Percentiles rank a stretch among this genome's conserved stretches.
Conservation (phyloP, 2,329 filamentous ascomycete species). For the Alternaria sp. region DNA sequence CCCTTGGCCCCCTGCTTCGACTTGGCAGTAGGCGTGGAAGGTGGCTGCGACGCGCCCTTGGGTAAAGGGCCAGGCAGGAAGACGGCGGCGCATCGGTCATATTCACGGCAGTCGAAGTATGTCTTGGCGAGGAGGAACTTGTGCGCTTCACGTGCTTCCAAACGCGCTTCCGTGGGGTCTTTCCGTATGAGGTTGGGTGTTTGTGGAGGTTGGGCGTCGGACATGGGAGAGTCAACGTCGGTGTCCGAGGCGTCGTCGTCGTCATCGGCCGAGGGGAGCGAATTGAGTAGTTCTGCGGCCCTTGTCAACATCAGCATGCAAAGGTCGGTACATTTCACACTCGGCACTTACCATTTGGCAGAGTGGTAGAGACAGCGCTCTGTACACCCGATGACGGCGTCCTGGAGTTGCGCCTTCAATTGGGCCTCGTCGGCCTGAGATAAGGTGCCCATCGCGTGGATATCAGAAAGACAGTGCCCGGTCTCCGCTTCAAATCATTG, state of each 20-base stretch:
- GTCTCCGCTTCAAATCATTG: not conserved
- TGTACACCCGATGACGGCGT: constrained; percentile 88
- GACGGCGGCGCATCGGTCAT: constrained; percentile 88
- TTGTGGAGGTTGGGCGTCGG: constrained; percentile 56
- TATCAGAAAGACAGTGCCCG: not conserved
- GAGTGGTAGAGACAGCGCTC: constrained; percentile 96
- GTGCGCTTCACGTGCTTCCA: constrained; percentile 81
- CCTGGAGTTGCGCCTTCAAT: constrained; percentile 78
- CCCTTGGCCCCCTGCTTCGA: constrained; percentile 62
- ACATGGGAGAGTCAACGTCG: constrained; percentile 67
- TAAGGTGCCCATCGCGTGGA: constrained; percentile 32
- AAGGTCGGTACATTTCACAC: not conserved
- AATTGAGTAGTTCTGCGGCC: constrained; percentile 92
- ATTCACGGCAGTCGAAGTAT: constrained; percentile 94
- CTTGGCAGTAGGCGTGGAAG: constrained; percentile 43
- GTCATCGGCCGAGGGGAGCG: constrained; percentile 69
- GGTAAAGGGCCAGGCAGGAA: constrained; percentile 84
- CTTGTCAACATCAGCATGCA: constrained; percentile 59
- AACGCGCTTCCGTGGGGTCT: constrained; percentile 74
- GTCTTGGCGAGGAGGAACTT: constrained; percentile 91
- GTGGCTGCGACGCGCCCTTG: constrained; percentile 67
- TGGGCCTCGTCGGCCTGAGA: constrained; percentile 60
- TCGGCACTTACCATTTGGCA: constrained; percentile 81
- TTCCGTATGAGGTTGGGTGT: constrained; percentile 60
- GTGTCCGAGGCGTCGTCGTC: constrained; percentile 61